These are phyloP conservation scores for Sporothrix brasiliensis DNA, from an alignment of 2,329 filamentous ascomycete species.

Conservation along the genomic window DNA sequence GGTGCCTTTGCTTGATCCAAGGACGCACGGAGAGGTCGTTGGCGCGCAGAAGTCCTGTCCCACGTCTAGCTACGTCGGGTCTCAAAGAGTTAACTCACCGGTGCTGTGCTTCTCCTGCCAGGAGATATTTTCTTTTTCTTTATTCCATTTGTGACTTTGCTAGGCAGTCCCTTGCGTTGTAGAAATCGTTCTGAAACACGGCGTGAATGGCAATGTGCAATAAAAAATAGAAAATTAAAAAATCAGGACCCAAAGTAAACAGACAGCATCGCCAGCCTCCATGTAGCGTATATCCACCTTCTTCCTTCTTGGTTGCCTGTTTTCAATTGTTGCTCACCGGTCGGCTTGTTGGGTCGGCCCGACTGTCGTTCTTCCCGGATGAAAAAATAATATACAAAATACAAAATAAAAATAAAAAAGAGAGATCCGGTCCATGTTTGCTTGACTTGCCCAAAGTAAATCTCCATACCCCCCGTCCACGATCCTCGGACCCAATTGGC, in stretches of 20 bases:
- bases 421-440: background rate
- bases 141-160: background rate
- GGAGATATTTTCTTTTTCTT: background rate
- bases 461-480: background rate
- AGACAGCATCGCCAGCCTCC: too few relatives aligned
- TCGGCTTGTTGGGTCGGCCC: conserved; percentile 19
- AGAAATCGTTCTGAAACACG: background rate
- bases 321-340: background rate
- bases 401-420: background rate
- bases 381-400: background rate
- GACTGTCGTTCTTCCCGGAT: background rate
- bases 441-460: too few relatives aligned
- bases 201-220: too few relatives aligned
- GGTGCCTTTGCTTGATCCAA: background rate
- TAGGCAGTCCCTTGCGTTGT: background rate
- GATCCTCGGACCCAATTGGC: conserved; percentile 13
- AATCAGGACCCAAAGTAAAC: background rate
- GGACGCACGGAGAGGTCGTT: background rate
- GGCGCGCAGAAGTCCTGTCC: background rate
- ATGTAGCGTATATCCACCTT: too few relatives aligned
- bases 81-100: conserved; percentile 1
- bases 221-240: too few relatives aligned
- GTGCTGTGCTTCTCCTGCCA: background rate
- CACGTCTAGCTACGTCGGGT: background rate
- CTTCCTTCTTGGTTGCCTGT: background rate